phyloP scores from a whole-genome alignment of 208 protist species.

The Histomonas meleagridis region DNA sequence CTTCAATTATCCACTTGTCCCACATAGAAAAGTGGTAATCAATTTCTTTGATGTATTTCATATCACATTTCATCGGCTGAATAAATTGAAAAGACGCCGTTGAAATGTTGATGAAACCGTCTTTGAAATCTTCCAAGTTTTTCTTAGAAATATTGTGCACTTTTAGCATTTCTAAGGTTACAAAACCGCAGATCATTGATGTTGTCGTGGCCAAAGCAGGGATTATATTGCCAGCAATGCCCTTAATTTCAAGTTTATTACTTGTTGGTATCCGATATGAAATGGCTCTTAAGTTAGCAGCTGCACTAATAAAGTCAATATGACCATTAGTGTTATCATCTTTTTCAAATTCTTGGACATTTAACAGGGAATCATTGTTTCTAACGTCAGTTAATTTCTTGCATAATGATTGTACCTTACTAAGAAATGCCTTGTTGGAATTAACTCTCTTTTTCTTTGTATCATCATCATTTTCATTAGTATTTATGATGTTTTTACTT shows the following conservation, averaged over 20 bases:
- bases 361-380: not conserved
- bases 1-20: not conserved
- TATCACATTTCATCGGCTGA: not conserved
- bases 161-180: not conserved
- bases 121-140: not conserved
- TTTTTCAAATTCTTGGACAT: slow-evolving; percentile 12
- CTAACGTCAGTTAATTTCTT: not conserved
- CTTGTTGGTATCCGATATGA: not conserved
- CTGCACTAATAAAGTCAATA: not conserved
- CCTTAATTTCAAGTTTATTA: not conserved
- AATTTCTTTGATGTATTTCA: not conserved
- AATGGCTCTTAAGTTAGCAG: not conserved
- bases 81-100: not conserved
- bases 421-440: not conserved
- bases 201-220: not conserved
- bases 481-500: not conserved
- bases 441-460: not conserved
- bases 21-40: not conserved
- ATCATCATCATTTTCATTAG: not conserved
- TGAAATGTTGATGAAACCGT: not conserved
- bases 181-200: not conserved
- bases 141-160: not conserved
- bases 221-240: slow-evolving; percentile 28
- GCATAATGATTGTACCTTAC: not conserved
- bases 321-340: not conserved